These are phyloP conservation scores for Picochlorum sp. DNA, from an alignment of 139 green algal species.

Conservation along the genomic window DNA sequence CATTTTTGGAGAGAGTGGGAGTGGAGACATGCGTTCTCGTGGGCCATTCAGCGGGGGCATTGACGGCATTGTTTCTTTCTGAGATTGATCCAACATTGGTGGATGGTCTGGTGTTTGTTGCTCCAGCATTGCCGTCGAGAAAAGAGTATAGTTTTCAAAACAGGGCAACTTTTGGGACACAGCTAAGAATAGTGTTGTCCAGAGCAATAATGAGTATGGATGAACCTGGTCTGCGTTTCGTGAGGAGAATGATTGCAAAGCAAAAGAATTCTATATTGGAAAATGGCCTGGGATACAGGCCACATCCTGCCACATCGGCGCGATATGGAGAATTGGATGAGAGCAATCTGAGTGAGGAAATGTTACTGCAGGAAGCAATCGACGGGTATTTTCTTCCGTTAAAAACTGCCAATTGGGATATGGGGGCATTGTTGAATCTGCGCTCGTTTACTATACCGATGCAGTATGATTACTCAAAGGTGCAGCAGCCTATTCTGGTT, in stretches of 20 bases:
- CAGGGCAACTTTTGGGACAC: constrained; percentile 21
- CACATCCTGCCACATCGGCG: not conserved
- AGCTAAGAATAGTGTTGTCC: constrained; percentile 36
- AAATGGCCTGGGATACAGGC: constrained; percentile 25
- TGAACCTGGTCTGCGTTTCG: constrained; percentile 40
- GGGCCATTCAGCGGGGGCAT: constrained; percentile 51
- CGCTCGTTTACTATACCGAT: constrained; percentile 28
- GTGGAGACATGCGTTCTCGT: constrained; percentile 29
- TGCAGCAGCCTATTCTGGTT: constrained; percentile 14
- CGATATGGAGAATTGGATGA: not conserved
- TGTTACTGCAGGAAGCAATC: constrained; percentile 31
- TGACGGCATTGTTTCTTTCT: constrained; percentile 42
- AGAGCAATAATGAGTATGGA: constrained; percentile 35
- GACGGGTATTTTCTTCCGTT: constrained; percentile 52
- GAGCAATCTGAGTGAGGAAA: not conserved
- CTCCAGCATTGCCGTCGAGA: constrained; percentile 36
- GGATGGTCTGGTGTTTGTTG: constrained; percentile 37
- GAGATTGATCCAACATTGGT: constrained; percentile 9
- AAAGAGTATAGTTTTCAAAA: constrained; percentile 23
- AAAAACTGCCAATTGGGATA: constrained; percentile 50
- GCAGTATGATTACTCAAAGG: constrained; percentile 11
- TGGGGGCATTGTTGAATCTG: constrained; percentile 36
- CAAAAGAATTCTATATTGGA: constrained; percentile 26
- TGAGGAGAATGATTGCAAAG: constrained; percentile 36
- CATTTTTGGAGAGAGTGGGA: constrained; percentile 28